Evolutionary conservation across 208 protist species (phyloP).

Genomic region (Leishmania turanica): DNA sequence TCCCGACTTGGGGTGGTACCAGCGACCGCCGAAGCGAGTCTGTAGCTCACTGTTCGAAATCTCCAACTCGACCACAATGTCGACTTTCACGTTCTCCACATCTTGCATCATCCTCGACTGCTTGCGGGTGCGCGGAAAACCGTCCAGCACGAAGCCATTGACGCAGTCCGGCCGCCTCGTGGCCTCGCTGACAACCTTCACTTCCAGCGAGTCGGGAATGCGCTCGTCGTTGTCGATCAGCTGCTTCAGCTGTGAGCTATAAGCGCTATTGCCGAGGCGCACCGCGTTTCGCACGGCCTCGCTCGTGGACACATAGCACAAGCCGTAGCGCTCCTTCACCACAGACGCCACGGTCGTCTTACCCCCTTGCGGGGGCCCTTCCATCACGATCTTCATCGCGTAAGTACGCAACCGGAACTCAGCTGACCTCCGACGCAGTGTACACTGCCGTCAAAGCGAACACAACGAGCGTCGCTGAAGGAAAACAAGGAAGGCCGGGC

Average conservation of each 20-base stretch:
- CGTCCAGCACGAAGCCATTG: constrained; percentile 92
- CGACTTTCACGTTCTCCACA: constrained; percentile 50
- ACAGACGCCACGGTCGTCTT: constrained; percentile 82
- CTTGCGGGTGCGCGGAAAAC: constrained; percentile 74
- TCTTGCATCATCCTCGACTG: constrained; percentile 71
- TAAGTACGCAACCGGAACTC: neutral
- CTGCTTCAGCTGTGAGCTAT: constrained; percentile 58
- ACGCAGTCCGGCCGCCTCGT: constrained; percentile 80
- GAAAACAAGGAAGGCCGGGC: neutral
- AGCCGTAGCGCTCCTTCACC: constrained; percentile 82
- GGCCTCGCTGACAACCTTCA: constrained; percentile 70
- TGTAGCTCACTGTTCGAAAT: constrained; percentile 75
- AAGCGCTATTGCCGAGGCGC: constrained; percentile 52
- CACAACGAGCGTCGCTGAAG: neutral
- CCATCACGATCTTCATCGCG: constrained; percentile 75
- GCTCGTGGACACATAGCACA: constrained; percentile 79
- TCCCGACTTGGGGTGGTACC: constrained; percentile 85
- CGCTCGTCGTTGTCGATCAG: constrained; percentile 65
- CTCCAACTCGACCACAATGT: constrained; percentile 71
- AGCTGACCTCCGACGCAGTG: neutral
- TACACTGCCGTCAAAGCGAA: neutral
- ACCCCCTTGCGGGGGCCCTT: constrained; percentile 74
- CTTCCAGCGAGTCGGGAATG: constrained; percentile 68
- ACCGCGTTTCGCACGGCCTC: constrained; percentile 78
- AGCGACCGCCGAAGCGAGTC: constrained; percentile 79